Conservation (phyloP, 1,284 basidiomycete species). For the Rhodotorula mucilaginosa region DNA sequence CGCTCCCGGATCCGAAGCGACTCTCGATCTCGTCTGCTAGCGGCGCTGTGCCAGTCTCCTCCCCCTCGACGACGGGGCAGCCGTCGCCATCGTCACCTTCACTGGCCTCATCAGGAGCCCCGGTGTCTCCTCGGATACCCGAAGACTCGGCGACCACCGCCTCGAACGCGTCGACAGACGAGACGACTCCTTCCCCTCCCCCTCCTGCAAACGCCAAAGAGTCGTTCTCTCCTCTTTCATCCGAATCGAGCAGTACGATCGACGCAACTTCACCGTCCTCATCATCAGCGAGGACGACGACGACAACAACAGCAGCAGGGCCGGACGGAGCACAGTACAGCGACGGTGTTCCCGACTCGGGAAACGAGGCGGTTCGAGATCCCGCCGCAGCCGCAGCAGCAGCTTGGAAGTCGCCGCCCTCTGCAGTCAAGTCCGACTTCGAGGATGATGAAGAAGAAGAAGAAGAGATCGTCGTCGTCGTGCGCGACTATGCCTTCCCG, state of each 20-base stretch:
- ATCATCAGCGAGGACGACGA: too few relatives aligned
- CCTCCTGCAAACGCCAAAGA: too few relatives aligned
- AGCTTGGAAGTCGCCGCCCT: too few relatives aligned
- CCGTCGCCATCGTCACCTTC: not conserved
- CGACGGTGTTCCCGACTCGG: too few relatives aligned
- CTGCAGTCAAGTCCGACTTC: too few relatives aligned
- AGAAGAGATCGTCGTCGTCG: not conserved
- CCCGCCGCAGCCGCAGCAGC: not conserved
- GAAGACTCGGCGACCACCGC: not conserved
- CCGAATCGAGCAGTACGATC: too few relatives aligned
- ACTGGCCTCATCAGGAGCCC: not conserved
- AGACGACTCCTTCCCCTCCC: too few relatives aligned
- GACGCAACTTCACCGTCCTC: too few relatives aligned
- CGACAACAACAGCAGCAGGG: too few relatives aligned
- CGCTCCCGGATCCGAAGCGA: conserved; percentile 4
- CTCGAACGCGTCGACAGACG: not conserved
- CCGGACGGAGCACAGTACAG: too few relatives aligned
- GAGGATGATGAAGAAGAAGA: too few relatives aligned
- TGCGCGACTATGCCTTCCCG: conserved; percentile 26
- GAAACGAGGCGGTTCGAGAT: not conserved
- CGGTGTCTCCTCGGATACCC: conserved; percentile 1
- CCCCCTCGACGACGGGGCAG: not conserved
- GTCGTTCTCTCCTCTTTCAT: too few relatives aligned
- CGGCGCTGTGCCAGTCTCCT: not conserved
- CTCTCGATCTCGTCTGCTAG: conserved; percentile 4